Percentiles rank a stretch among this genome's conserved stretches.
Evolutionary conservation across 805 yeast species (phyloP).

Genomic region (Spathaspora arborariae): DNA sequence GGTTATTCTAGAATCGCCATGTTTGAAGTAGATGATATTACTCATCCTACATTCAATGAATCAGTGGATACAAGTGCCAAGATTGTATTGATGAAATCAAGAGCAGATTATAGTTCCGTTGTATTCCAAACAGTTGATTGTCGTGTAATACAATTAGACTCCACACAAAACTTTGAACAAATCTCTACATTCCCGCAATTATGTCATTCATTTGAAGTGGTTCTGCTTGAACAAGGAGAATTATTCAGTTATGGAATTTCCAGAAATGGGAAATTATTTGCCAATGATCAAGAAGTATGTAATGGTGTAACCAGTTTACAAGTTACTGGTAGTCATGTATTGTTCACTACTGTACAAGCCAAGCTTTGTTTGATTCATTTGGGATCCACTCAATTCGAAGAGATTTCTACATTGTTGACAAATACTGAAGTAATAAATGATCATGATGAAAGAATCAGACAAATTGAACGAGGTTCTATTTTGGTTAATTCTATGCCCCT

Average conservation of each 20-base stretch:
- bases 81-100: slow-evolving; percentile 53
- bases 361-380: slow-evolving; percentile 79
- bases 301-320: slow-evolving; percentile 79
- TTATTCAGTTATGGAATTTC: slow-evolving; percentile 64
- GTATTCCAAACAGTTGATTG: slow-evolving; percentile 66
- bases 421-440: slow-evolving; percentile 10
- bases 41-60: slow-evolving; percentile 37
- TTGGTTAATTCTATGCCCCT: slow-evolving; percentile 80
- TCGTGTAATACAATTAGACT: slow-evolving; percentile 40
- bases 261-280: slow-evolving; percentile 68
- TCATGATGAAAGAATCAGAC: slow-evolving; percentile 79
- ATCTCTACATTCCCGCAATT: slow-evolving; percentile 63
- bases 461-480: slow-evolving; percentile 89
- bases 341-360: slow-evolving; percentile 87
- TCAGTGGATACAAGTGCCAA: slow-evolving; percentile 46
- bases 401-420: slow-evolving; percentile 1
- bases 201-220: slow-evolving; percentile 55
- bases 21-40: slow-evolving; percentile 41
- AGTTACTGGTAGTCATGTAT: slow-evolving; percentile 64
- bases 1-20: slow-evolving; percentile 48
- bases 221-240: slow-evolving; percentile 21
- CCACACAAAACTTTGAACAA: slow-evolving; percentile 25
- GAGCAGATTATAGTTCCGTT: slow-evolving; percentile 48
- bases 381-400: slow-evolving; percentile 19
- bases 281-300: slow-evolving; percentile 55